Conservation (phyloP, 495 filamentous ascomycete genomes). For the Xylaria grammica region DNA sequence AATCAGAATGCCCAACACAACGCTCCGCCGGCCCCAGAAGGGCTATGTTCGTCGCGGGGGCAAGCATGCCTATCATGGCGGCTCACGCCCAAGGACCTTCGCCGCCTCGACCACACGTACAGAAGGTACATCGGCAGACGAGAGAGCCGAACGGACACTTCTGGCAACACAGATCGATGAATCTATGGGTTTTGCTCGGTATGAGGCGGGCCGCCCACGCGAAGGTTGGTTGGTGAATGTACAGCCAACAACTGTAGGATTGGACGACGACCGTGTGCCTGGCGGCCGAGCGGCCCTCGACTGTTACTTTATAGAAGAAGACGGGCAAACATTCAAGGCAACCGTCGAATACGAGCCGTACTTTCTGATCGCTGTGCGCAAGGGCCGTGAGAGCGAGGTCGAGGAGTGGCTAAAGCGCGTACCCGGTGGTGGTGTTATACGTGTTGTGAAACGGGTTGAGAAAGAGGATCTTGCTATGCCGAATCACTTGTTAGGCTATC, state of each 20-base stretch:
- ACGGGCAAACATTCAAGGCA: conserved; percentile 92
- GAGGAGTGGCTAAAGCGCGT: conserved; percentile 92
- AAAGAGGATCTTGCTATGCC: conserved; percentile 97
- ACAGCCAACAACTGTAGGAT: conserved; percentile 75
- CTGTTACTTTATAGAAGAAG: conserved; percentile 96
- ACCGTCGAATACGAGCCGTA: conserved; percentile 97
- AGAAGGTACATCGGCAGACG: conserved; percentile 85
- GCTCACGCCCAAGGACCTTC: conserved; percentile 66
- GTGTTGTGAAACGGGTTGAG: conserved; percentile 74
- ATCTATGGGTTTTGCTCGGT: conserved; percentile 88
- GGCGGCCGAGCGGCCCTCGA: conserved; percentile 87
- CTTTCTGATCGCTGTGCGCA: conserved; percentile 89
- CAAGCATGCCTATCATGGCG: conserved; percentile 61
- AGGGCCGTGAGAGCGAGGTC: conserved; percentile 85
- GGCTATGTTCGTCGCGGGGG: conserved; percentile 58
- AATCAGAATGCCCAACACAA: conserved; percentile 53
- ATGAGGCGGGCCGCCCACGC: conserved; percentile 83
- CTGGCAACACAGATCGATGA: conserved; percentile 94
- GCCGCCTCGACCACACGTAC: conserved; percentile 70
- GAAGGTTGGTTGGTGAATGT: conserved; percentile 96
- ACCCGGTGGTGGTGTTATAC: conserved; percentile 82
- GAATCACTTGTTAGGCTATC: conserved; percentile 92
- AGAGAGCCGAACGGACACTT: conserved; percentile 79
- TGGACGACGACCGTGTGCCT: conserved; percentile 78
- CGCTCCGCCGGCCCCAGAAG: conserved; percentile 52